Conservation (phyloP, 1,284 basidiomycete species). For the Heliocybe sulcata region DNA sequence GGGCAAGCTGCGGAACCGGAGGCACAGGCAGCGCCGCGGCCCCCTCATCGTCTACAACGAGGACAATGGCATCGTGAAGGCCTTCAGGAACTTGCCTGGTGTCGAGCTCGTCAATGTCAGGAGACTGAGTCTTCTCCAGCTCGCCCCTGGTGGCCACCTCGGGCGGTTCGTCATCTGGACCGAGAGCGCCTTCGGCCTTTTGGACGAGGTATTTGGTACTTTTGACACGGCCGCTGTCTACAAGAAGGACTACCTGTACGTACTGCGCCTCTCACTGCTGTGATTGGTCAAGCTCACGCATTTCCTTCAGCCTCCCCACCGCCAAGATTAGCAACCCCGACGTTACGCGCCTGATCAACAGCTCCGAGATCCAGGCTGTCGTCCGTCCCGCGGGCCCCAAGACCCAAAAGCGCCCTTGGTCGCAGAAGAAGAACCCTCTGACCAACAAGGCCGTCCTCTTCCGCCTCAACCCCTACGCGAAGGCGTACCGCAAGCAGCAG, state of each 20-base stretch:
- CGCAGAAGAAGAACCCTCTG: slow-evolving; percentile 99
- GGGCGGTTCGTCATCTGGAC: slow-evolving; percentile 99
- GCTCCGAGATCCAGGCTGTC: slow-evolving; percentile 92
- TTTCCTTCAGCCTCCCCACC: slow-evolving; percentile 62
- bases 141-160: slow-evolving; percentile 98
- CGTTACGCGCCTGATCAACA: slow-evolving; percentile 98
- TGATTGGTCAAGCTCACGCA: neutral
- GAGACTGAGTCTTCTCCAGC: slow-evolving; percentile 95
- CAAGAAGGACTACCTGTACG: slow-evolving; percentile 93
- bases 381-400: slow-evolving; percentile 83
- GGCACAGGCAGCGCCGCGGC: slow-evolving; percentile 95
- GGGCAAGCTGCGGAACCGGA: slow-evolving; percentile 96
- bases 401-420: slow-evolving; percentile 89
- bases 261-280: slow-evolving; percentile 12
- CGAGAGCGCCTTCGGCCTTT: slow-evolving; percentile 86
- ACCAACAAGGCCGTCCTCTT: slow-evolving; percentile 95
- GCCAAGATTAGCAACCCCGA: slow-evolving; percentile 98
- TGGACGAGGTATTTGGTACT: slow-evolving; percentile 95
- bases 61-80: slow-evolving; percentile 96
- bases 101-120: slow-evolving; percentile 96
- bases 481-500: slow-evolving; percentile 86
- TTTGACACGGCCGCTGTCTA: slow-evolving; percentile 77
- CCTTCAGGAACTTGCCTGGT: slow-evolving; percentile 98
- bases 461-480: slow-evolving; percentile 99
- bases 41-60: slow-evolving; percentile 98